These are phyloP conservation scores for Pharnaceum exiguum DNA, from an alignment of 148 eudicot genomes.

Conservation along the genomic window DNA sequence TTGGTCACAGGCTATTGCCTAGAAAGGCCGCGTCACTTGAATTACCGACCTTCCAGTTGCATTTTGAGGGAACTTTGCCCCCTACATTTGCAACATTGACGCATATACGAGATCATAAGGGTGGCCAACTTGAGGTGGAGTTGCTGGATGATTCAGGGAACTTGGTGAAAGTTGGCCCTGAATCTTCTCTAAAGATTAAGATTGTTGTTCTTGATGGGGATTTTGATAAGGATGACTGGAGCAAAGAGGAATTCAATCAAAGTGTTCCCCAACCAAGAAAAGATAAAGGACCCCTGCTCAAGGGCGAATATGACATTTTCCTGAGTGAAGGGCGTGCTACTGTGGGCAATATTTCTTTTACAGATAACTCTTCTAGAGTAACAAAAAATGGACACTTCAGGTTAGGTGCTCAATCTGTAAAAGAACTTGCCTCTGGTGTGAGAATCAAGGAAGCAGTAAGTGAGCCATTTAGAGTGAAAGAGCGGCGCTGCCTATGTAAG, in stretches of 20 bases:
- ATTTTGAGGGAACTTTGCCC: no score
- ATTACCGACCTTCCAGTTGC: no score
- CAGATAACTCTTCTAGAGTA: constrained; percentile 64
- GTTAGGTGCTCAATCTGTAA: constrained; percentile 39
- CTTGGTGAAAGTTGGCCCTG: no score
- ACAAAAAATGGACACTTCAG: constrained; percentile 48
- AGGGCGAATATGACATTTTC: constrained; percentile 23
- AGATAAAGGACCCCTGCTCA: constrained; percentile 37
- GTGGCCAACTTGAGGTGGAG: no score
- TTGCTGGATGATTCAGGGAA: no score
- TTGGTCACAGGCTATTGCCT: no score
- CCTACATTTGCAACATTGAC: no score
- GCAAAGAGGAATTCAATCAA: constrained; percentile 29
- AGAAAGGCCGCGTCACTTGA: no score
- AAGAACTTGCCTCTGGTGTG: constrained; percentile 25
- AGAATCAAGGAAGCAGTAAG: constrained; percentile 48
- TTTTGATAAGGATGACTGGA: constrained; percentile 39
- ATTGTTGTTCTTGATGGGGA: constrained; percentile 45
- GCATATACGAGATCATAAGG: no score
- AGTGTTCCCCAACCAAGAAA: constrained; percentile 32
- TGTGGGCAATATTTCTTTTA: constrained; percentile 32
- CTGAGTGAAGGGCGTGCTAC: constrained; percentile 36
- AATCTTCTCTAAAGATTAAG: constrained; percentile 26
- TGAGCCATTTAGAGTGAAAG: no score
- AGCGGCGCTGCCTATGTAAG: no score